A percentile compares a stretch with the other conserved stretches of the same genome.
These are phyloP conservation scores for Fistulifera solaris DNA, from an alignment of 108 stramenopile species.

Conservation along the genomic window DNA sequence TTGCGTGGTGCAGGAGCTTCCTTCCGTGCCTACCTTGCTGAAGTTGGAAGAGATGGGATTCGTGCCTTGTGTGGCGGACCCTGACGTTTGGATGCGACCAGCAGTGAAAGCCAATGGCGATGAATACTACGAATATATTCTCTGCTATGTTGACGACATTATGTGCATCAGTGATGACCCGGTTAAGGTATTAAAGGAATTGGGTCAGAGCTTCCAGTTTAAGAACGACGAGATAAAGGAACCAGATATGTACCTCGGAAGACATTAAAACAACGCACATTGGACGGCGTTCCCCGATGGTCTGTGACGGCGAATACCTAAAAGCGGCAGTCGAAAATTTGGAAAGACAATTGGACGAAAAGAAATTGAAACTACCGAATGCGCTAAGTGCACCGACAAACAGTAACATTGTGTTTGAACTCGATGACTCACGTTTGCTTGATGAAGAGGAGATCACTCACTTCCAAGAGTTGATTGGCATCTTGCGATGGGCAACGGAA, in stretches of 20 bases:
- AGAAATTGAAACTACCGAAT: neutral
- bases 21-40: constrained; percentile 18
- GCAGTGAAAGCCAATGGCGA: constrained; percentile 7
- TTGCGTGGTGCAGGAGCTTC: constrained; percentile 16
- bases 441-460: neutral
- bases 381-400: too few species aligned
- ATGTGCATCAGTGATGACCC: constrained; percentile 5
- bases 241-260: constrained; percentile 22
- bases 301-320: neutral
- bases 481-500: constrained; percentile 30
- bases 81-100: constrained; percentile 26
- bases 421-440: too few species aligned
- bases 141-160: constrained; percentile 24
- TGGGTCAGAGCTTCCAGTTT: constrained; percentile 11
- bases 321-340: neutral
- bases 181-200: constrained; percentile 1
- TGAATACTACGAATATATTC: constrained; percentile 23
- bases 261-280: neutral
- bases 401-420: too few species aligned
- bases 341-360: neutral
- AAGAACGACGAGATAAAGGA: constrained; percentile 12
- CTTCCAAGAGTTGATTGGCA: neutral
- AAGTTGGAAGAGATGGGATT: constrained; percentile 4
- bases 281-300: neutral
- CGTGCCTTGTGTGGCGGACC: constrained; percentile 13